A percentile compares a stretch with the other conserved stretches of the same genome.
phyloP scores from a whole-genome alignment of 2,329 filamentous ascomycete genomes.

The Dissoconium aciculare region DNA sequence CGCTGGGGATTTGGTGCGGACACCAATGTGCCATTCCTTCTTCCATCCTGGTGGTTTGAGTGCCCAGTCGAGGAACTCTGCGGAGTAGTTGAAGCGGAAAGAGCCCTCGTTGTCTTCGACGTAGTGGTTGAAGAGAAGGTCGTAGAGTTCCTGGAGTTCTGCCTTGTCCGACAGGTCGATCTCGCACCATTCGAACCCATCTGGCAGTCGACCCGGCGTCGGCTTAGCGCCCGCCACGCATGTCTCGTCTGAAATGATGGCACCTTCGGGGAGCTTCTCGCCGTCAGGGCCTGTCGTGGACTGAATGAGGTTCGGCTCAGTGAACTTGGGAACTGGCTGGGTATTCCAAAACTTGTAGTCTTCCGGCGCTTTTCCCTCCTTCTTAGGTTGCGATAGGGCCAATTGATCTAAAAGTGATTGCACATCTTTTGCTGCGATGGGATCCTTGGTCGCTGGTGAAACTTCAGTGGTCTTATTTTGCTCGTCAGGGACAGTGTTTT shows the following conservation, averaged over 20 bases:
- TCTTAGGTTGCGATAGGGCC: conserved; percentile 14
- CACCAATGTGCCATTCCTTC: conserved; percentile 87
- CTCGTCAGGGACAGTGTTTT: not conserved
- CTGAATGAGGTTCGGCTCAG: conserved; percentile 25
- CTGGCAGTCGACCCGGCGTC: conserved; percentile 57
- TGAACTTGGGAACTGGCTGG: conserved; percentile 82
- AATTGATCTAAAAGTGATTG: conserved; percentile 19
- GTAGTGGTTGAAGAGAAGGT: conserved; percentile 83
- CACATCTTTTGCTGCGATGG: conserved; percentile 16
- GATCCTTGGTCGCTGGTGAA: conserved; percentile 7
- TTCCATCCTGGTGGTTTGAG: conserved; percentile 90
- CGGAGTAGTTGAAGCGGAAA: conserved; percentile 94
- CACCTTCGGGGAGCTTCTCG: conserved; percentile 54
- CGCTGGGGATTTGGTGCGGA: conserved; percentile 44
- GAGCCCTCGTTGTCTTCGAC: conserved; percentile 95
- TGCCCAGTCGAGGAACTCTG: conserved; percentile 81
- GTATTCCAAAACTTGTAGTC: conserved; percentile 96
- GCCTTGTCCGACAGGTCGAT: conserved; percentile 68
- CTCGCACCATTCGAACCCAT: conserved; percentile 87
- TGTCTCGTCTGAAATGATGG: conserved; percentile 67
- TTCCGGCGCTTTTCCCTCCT: conserved; percentile 22
- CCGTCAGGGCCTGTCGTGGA: conserved; percentile 32
- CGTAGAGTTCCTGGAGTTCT: conserved; percentile 77
- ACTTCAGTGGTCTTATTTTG: not conserved
- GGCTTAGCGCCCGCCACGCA: conserved; percentile 37